phyloP scores from a whole-genome alignment of 2,329 filamentous ascomycete genomes.

The Hypocrella siamensis region DNA sequence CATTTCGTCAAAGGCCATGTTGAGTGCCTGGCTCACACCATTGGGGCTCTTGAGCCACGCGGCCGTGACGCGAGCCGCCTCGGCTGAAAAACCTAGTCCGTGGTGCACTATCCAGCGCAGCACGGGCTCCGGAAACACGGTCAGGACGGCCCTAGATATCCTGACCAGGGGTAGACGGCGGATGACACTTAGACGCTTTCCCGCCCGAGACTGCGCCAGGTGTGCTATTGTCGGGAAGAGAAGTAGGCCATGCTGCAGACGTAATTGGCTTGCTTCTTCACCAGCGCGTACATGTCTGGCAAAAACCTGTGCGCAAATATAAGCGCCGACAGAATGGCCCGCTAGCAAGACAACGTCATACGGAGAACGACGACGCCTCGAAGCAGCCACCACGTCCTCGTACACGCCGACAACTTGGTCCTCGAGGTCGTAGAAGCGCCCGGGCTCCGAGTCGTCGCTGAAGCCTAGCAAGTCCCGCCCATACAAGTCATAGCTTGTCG shows the following conservation, averaged over 20 bases:
- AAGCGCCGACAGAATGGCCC: constrained; percentile 61
- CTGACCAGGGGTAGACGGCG: constrained; percentile 26
- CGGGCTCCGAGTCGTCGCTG: constrained; percentile 34
- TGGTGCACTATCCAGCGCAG: constrained; percentile 26
- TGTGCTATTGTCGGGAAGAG: constrained; percentile 64
- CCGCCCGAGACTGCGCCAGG: constrained; percentile 47
- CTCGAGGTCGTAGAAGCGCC: constrained; percentile 34
- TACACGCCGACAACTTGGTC: constrained; percentile 33
- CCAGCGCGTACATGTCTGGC: constrained; percentile 32
- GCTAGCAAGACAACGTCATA: constrained; percentile 49
- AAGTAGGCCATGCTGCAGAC: constrained; percentile 39
- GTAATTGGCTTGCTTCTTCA: constrained; percentile 18
- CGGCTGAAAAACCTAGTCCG: constrained; percentile 30
- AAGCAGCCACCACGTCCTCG: constrained; percentile 14
- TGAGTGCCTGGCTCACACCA: constrained; percentile 43
- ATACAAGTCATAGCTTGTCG: constrained; percentile 34
- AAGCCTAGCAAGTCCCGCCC: constrained; percentile 45
- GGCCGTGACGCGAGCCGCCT: constrained; percentile 33
- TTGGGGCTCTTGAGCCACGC: constrained; percentile 39
- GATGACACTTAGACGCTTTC: constrained; percentile 27
- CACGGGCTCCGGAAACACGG: constrained; percentile 20
- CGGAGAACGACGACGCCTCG: constrained; percentile 5
- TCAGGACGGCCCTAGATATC: constrained; percentile 25
- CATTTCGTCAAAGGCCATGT: constrained; percentile 45
- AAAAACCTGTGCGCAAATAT: constrained; percentile 54